Evolutionary conservation across 2,329 filamentous ascomycete species (phyloP), one percentile per base, ranked within the genome.

Genomic region (Hypoxylon sp.): DNA sequence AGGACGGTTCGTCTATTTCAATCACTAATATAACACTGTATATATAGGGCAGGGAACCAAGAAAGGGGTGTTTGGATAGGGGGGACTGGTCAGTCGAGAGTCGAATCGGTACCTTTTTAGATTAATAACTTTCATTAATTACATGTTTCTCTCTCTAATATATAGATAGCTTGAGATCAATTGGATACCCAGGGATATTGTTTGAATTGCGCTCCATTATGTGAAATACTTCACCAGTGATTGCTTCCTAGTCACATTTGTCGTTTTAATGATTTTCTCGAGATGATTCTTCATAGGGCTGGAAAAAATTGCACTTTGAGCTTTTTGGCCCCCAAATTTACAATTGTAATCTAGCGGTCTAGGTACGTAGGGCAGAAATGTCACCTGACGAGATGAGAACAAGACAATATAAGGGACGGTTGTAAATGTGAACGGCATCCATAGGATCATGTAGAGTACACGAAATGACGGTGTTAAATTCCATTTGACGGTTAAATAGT

Each of bases 401-500:
- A 7, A 11, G 9, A 11, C 17, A 9, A 6, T 6, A 30, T 30
- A 30, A 2, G 28, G 6, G 28, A 30, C 9, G 2, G 6, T 30
- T 30, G 28, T 6, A 30, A 43, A 19, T 38, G 4, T 38, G 2
- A 14, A 14, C 9, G 38, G 38, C 38, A 43, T n/a, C 17, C 7
- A 17, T 17, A n/a, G 21, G 38, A 21, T 43, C 17, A 43, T 17
- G 17, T 9, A 10, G 1, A 7, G 5, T 10, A 21, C 17, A 43
- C n/a, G n/a, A n/a, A n/a, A n/a, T 43, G 38, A 21, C 38, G 11
- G 30, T 53, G 38, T 30, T 52, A 17, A 51, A 60, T 46, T 52
- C 36, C 28, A 36, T 52, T 32, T 61, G 38, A 61, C 23, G 41
- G 41, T 49, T 48, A 32, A 28, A 34, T 50, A 48, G 23, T 17